A percentile compares a stretch with the other conserved stretches of the same genome.
phyloP scores from a whole-genome alignment of 2,329 filamentous ascomycete species.

The Fusarium citri region DNA sequence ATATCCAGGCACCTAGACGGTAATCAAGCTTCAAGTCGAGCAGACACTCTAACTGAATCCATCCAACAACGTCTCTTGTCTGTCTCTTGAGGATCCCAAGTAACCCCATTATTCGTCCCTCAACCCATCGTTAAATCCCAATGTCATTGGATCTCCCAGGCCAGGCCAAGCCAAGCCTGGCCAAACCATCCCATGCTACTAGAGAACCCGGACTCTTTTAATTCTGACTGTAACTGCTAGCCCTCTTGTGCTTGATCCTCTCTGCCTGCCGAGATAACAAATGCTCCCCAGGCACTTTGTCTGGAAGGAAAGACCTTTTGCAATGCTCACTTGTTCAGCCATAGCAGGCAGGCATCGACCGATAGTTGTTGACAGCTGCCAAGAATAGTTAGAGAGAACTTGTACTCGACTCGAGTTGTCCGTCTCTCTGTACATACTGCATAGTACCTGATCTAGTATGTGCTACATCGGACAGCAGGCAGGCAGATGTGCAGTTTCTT shows the following conservation, averaged over 20 bases:
- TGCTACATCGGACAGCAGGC: conserved; percentile 21
- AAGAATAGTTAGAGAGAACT: not conserved
- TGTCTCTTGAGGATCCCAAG: not conserved
- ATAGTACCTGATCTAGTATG: not conserved
- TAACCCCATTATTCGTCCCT: conserved; percentile 4
- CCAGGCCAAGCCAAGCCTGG: conserved; percentile 9
- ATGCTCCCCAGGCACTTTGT: not conserved
- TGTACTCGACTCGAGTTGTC: conserved; percentile 2
- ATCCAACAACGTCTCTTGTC: conserved; percentile 1
- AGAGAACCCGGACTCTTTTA: conserved; percentile 9
- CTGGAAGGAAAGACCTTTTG: not conserved
- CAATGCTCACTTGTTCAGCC: not conserved
- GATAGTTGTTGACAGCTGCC: not conserved
- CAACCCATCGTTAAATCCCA: conserved; percentile 5
- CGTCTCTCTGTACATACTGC: not conserved
- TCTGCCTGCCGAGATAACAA: not conserved
- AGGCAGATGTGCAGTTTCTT: not conserved
- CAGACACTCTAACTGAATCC: not conserved
- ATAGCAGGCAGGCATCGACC: conserved; percentile 7
- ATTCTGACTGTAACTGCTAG: not conserved
- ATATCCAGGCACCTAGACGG: not conserved
- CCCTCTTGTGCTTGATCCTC: conserved; percentile 3
- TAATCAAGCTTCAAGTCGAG: not conserved
- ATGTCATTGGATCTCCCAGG: conserved; percentile 17
- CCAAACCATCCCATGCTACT: conserved; percentile 19